Conservation (phyloP, 2,329 filamentous ascomycete genomes). For the Verticillium longisporum region DNA sequence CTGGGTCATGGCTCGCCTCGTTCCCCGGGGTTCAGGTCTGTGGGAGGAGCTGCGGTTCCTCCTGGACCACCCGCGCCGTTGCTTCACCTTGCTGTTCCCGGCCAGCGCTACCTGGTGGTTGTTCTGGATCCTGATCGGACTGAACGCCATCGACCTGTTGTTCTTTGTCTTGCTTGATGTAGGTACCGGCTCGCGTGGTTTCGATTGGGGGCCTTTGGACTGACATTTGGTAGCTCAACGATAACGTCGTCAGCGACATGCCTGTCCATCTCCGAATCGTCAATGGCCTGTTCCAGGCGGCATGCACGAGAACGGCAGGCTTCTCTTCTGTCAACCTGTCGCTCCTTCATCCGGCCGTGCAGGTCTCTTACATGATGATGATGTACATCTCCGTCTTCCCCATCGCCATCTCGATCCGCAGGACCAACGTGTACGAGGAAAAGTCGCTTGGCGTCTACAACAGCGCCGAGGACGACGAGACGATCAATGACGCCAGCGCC, state of each 20-base stretch:
- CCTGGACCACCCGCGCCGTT: conserved; percentile 88
- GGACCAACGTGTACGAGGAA: conserved; percentile 96
- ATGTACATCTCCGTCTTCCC: conserved; percentile 99
- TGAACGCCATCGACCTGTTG: conserved; percentile 81
- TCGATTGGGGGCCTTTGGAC: background rate
- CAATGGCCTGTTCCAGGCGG: conserved; percentile 84
- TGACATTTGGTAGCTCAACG: conserved; percentile 53
- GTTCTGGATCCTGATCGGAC: conserved; percentile 72
- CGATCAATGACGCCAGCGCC: conserved; percentile 47
- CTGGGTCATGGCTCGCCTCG: conserved; percentile 66
- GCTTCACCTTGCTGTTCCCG: conserved; percentile 92
- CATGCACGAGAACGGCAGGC: conserved; percentile 83
- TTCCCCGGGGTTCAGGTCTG: conserved; percentile 58
- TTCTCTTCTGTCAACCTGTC: conserved; percentile 77
- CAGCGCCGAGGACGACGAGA: conserved; percentile 37
- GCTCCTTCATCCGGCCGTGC: conserved; percentile 78
- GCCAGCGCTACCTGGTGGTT: conserved; percentile 92
- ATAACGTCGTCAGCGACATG: conserved; percentile 58
- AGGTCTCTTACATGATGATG: conserved; percentile 94
- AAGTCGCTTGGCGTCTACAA: conserved; percentile 71
- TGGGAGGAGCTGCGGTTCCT: conserved; percentile 91
- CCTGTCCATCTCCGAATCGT: conserved; percentile 71
- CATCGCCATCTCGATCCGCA: conserved; percentile 88
- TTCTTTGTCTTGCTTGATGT: conserved; percentile 92
- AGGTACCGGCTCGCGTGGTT: conserved; percentile 25